Evolutionary conservation across 2,329 filamentous ascomycete species (phyloP).

Genomic region (Podosphaera xanthii): DNA sequence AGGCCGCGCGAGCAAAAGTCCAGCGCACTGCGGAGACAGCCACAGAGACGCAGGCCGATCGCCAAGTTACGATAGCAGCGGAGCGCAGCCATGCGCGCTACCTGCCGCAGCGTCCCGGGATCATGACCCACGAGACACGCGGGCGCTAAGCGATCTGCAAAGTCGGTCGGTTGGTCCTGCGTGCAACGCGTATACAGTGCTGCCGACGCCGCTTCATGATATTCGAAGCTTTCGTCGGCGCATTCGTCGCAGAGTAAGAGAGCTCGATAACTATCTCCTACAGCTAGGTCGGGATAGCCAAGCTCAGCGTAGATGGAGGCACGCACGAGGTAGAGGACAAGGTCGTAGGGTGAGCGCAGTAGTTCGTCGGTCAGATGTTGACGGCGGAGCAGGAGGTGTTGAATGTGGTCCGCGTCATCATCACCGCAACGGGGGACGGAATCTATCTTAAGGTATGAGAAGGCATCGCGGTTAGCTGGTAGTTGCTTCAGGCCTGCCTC

Average conservation of each 20-base stretch:
- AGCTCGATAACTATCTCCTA: conserved; percentile 74
- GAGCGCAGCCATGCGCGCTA: conserved; percentile 28
- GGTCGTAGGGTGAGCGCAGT: conserved; percentile 30
- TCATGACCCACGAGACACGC: conserved; percentile 14
- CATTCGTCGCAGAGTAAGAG: conserved; percentile 69
- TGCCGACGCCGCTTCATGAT: conserved; percentile 43
- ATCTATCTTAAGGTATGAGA: neutral
- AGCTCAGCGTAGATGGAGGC: conserved; percentile 49
- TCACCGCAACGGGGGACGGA: conserved; percentile 4
- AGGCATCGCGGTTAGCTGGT: neutral
- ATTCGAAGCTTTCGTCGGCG: conserved; percentile 58
- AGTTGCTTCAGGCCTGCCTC: no score
- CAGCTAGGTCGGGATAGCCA: conserved; percentile 73
- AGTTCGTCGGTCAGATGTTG: conserved; percentile 33
- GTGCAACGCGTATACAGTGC: conserved; percentile 7
- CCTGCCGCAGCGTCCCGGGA: conserved; percentile 17
- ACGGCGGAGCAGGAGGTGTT: conserved; percentile 27
- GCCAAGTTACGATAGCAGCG: conserved; percentile 36
- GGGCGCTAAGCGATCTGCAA: conserved; percentile 4
- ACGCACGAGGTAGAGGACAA: conserved; percentile 43
- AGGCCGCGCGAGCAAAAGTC: conserved; percentile 42
- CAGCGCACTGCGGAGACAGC: conserved; percentile 44
- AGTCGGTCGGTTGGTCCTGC: conserved; percentile 18
- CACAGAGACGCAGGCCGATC: conserved; percentile 35
- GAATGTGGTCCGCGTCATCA: conserved; percentile 9